Evolutionary conservation across 352 stramenopile genomes (phyloP).

Genomic region (Phytophthora ramorum): DNA sequence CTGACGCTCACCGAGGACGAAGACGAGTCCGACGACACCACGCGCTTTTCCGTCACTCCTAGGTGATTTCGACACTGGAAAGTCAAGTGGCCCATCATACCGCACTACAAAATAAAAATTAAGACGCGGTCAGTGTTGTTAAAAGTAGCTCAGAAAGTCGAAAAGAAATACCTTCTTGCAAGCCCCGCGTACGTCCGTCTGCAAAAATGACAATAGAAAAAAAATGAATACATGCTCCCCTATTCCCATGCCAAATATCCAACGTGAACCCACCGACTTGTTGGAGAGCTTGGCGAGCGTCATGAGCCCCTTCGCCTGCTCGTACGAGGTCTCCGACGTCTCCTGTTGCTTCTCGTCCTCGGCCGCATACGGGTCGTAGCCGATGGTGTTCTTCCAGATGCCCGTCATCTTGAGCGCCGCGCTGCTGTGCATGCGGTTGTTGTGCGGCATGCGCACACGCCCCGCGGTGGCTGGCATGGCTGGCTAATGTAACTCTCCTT

Average conservation of each 20-base stretch:
- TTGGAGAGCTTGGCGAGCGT: slow-evolving; percentile 96
- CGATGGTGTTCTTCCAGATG: slow-evolving; percentile 98
- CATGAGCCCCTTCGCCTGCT: slow-evolving; percentile 94
- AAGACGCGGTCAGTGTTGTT: slow-evolving; percentile 1
- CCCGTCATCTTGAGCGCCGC: slow-evolving; percentile 94
- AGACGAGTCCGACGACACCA: slow-evolving; percentile 40
- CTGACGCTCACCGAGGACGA: slow-evolving; percentile 44
- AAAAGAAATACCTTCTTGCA: slow-evolving; percentile 80
- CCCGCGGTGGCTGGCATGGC: slow-evolving; percentile 89
- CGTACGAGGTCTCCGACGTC: slow-evolving; percentile 74
- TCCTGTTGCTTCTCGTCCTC: slow-evolving; percentile 63
- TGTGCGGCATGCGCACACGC: slow-evolving; percentile 96
- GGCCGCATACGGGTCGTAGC: slow-evolving; percentile 95
- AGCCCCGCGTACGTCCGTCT: slow-evolving; percentile 80
- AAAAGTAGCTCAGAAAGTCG: neutral
- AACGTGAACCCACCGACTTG: slow-evolving; percentile 69
- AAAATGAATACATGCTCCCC: slow-evolving; percentile 3
- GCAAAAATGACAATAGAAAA: slow-evolving; percentile 4
- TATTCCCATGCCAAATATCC: slow-evolving; percentile 4
- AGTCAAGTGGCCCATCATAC: slow-evolving; percentile 91
- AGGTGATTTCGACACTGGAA: slow-evolving; percentile 92
- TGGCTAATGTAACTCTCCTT: neutral
- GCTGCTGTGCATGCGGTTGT: slow-evolving; percentile 96
- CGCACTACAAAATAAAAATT: slow-evolving; percentile 56
- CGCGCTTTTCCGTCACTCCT: slow-evolving; percentile 48